A percentile compares a stretch with the other conserved stretches of the same genome.
Conservation (phyloP, 495 filamentous ascomycete genomes). For the Aspergillus incahuasiensis region DNA sequence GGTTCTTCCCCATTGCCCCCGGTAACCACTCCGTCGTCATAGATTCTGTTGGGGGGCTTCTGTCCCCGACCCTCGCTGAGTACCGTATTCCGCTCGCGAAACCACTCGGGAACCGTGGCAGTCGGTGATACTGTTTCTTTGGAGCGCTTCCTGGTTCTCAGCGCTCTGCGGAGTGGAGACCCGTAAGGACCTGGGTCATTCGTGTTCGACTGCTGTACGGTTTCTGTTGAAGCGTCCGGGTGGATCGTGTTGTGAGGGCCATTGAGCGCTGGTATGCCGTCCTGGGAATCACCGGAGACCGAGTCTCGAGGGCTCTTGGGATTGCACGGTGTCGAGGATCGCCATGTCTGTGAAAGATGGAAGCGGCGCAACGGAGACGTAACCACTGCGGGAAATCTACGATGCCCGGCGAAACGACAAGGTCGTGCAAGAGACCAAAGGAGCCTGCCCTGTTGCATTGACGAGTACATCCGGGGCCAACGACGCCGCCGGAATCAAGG, state of each 20-base stretch:
- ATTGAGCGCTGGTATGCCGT: conserved; percentile 23
- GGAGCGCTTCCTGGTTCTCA: conserved; percentile 30
- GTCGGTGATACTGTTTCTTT: conserved; percentile 17
- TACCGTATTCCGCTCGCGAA: conserved; percentile 33
- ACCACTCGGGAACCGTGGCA: conserved; percentile 37
- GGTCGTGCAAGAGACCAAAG: conserved; percentile 33
- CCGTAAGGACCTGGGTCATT: conserved; percentile 34
- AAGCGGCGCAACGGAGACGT: conserved; percentile 30
- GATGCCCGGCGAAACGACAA: conserved; percentile 42
- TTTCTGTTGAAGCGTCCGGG: conserved; percentile 10
- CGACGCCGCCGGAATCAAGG: conserved; percentile 25
- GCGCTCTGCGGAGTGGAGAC: conserved; percentile 36
- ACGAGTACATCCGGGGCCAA: conserved; percentile 38
- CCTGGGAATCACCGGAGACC: conserved; percentile 18
- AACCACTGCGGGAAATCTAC: conserved; percentile 34
- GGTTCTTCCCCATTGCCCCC: conserved; percentile 25
- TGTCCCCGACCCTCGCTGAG: conserved; percentile 15
- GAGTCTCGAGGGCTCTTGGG: conserved; percentile 24
- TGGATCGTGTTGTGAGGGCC: conserved; percentile 14
- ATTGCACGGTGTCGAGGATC: conserved; percentile 32
- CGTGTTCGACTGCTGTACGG: conserved; percentile 19
- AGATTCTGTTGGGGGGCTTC: conserved; percentile 11
- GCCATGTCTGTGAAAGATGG: conserved; percentile 33
- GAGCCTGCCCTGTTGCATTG: conserved; percentile 38
- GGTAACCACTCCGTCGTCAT: conserved; percentile 9